phyloP scores from a whole-genome alignment of 352 stramenopile genomes.

The Phytophthora kernoviae region DNA sequence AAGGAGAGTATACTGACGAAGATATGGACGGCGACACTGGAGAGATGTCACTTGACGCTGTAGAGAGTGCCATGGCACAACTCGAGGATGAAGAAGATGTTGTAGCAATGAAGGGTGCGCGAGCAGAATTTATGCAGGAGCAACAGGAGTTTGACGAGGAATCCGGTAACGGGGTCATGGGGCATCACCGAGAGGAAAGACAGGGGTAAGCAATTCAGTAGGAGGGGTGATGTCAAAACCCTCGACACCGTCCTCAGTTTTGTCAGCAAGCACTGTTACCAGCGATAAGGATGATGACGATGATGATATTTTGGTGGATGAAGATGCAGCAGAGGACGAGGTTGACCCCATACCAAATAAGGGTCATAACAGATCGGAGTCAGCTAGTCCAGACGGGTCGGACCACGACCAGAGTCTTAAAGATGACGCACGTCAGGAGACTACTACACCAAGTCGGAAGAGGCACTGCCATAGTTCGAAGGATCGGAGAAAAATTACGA shows the following conservation, averaged over 20 bases:
- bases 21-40: conserved; percentile 57
- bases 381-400: conserved; percentile 15
- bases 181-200: conserved; percentile 8
- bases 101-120: conserved; percentile 87
- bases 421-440: conserved; percentile 43
- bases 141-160: conserved; percentile 74
- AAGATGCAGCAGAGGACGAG: conserved; percentile 26
- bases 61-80: conserved; percentile 94
- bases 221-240: conserved; percentile 15
- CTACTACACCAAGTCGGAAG: conserved; percentile 26
- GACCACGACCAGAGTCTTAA: conserved; percentile 48
- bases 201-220: background rate
- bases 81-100: conserved; percentile 97
- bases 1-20: conserved; percentile 35
- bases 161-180: conserved; percentile 15
- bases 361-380: conserved; percentile 1
- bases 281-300: conserved; percentile 52
- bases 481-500: conserved; percentile 14
- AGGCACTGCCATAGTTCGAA: conserved; percentile 23
- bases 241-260: conserved; percentile 43
- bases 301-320: conserved; percentile 35
- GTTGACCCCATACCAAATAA: conserved; percentile 5
- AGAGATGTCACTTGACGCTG: conserved; percentile 64
- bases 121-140: conserved; percentile 61
- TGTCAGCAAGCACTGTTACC: conserved; percentile 34